These are phyloP conservation scores for Spiromastix sp. DNA, from an alignment of 2,329 filamentous ascomycete species.

Conservation along the genomic window DNA sequence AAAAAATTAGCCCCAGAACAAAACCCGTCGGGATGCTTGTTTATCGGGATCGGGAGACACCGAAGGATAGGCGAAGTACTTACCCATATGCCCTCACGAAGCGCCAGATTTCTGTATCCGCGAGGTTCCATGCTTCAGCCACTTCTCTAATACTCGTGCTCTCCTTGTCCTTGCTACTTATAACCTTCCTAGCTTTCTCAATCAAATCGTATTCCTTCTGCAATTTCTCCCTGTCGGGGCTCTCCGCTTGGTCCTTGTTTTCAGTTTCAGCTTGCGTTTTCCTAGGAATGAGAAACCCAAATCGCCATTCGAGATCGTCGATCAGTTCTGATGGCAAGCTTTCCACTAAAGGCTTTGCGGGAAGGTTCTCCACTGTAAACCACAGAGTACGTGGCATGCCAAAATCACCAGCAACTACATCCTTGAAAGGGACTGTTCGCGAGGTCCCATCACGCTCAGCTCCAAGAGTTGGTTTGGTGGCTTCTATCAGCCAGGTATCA, in stretches of 20 bases:
- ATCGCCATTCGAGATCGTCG: constrained; percentile 74
- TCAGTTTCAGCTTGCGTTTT: constrained; percentile 23
- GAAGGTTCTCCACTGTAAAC: constrained; percentile 60
- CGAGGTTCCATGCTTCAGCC: constrained; percentile 47
- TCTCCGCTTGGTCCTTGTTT: constrained; percentile 5
- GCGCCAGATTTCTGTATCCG: constrained; percentile 54
- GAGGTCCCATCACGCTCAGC: constrained; percentile 51
- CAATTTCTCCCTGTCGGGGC: constrained; percentile 21
- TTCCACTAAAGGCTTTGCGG: constrained; percentile 38
- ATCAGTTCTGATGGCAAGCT: constrained; percentile 40
- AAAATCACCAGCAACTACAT: constrained; percentile 62
- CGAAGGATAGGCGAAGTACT: constrained; percentile 8
- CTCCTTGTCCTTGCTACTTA: constrained; percentile 29
- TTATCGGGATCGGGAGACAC: too few species aligned
- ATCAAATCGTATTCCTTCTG: constrained; percentile 37
- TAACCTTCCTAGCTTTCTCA: constrained; percentile 39
- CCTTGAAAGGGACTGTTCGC: constrained; percentile 67
- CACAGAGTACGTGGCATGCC: constrained; percentile 60
- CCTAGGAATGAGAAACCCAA: constrained; percentile 72
- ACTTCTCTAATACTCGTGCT: constrained; percentile 27
- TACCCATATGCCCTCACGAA: constrained; percentile 49
- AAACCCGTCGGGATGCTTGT: not conserved
- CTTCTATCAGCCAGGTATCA: constrained; percentile 65
- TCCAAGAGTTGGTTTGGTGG: constrained; percentile 61
- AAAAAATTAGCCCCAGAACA: not conserved